These are phyloP conservation scores for Pseudognaphalium luteoalbum DNA, from an alignment of 129 eudicot genomes.

Conservation along the genomic window DNA sequence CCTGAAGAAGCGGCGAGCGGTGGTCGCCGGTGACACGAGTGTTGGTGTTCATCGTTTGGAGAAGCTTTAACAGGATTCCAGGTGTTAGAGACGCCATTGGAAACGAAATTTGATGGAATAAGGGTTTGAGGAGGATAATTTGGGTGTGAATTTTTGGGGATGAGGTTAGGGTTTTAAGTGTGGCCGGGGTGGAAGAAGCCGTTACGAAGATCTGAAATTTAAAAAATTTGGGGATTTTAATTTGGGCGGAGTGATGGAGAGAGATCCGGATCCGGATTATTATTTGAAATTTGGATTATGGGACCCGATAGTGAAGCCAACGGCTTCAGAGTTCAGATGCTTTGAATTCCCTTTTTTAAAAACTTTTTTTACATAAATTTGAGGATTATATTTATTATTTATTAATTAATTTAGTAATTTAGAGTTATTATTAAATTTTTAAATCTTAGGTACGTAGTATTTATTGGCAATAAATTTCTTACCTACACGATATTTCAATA, in stretches of 20 bases:
- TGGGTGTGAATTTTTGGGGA: constrained; percentile 19
- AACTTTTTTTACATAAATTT: no score
- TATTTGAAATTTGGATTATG: constrained; percentile 25
- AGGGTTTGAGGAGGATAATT: constrained; percentile 12
- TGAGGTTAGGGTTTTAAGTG: constrained; percentile 32
- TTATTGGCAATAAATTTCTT: not conserved
- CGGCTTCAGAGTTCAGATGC: constrained; percentile 25
- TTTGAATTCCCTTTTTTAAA: not conserved
- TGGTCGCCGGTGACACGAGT: constrained; percentile 80
- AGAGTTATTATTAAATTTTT: no score
- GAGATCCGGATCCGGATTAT: constrained; percentile 1
- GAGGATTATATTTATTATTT: no score
- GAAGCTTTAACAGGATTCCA: constrained; percentile 82
- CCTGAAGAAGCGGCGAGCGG: constrained; percentile 90
- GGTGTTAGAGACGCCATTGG: constrained; percentile 89
- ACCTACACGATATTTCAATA: no score
- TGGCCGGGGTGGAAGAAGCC: constrained; percentile 31
- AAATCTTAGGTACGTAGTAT: not conserved
- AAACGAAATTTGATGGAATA: not conserved
- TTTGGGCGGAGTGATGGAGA: constrained; percentile 21
- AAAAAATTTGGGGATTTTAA: constrained; percentile 18
- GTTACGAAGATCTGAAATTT: constrained; percentile 33
- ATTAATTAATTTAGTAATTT: no score
- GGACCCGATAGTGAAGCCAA: constrained; percentile 8
- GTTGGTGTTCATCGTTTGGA: constrained; percentile 76